Conservation (phyloP, 2,329 filamentous ascomycete genomes). For the Hypoxylon sp. region DNA sequence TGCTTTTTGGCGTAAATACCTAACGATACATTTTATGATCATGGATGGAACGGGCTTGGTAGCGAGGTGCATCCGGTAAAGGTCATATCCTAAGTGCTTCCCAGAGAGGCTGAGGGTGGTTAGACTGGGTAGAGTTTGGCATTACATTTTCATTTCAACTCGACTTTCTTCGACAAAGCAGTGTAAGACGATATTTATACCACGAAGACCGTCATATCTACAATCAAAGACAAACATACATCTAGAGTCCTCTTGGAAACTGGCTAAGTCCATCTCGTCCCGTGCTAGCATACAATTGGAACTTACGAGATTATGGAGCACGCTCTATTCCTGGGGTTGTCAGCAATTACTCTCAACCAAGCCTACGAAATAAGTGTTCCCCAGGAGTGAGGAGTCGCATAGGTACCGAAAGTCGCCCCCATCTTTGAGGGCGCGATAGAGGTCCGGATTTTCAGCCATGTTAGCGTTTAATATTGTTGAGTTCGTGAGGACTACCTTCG, state of each 20-base stretch:
- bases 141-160: neutral
- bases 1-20: neutral
- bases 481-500: constrained; percentile 40
- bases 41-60: neutral
- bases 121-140: neutral
- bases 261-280: neutral
- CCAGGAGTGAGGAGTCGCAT: neutral
- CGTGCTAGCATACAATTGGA: no score
- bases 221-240: neutral
- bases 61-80: constrained; percentile 5
- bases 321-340: constrained; percentile 27
- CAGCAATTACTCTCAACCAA: neutral
- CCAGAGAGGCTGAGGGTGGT: neutral
- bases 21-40: constrained; percentile 17
- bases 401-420: constrained; percentile 45
- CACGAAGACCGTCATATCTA: neutral
- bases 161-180: neutral
- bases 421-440: constrained; percentile 43
- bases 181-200: neutral
- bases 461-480: constrained; percentile 43
- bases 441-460: constrained; percentile 23
- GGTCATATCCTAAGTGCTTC: neutral
- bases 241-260: neutral
- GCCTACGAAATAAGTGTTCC: neutral
- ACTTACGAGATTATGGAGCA: constrained; percentile 40